Percentiles rank a stretch among this genome's conserved stretches.
Evolutionary conservation across 768 basidiomycete genomes (phyloP).

Genomic region (Leucosporidium scottii): DNA sequence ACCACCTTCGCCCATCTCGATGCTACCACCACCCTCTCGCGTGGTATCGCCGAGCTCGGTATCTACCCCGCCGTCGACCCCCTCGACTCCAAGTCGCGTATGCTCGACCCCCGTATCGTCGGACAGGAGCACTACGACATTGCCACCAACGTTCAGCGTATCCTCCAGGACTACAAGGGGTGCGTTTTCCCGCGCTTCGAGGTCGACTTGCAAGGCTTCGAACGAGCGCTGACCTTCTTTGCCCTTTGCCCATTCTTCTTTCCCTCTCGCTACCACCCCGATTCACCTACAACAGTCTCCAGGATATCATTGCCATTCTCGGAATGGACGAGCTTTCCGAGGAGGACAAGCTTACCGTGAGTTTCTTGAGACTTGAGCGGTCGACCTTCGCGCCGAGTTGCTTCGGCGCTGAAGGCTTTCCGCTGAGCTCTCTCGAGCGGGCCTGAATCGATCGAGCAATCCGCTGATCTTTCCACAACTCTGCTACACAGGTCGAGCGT

Average conservation of each 20-base stretch:
- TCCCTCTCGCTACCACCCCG: no score
- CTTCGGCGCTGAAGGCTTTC: background rate
- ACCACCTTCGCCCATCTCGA: slow-evolving; percentile 99
- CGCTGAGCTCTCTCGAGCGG: no score
- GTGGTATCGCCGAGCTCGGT: slow-evolving; percentile 88
- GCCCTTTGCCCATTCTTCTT: background rate
- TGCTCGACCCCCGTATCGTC: slow-evolving; percentile 99
- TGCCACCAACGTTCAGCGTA: slow-evolving; percentile 84
- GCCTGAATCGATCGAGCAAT: no score
- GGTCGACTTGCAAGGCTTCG: background rate
- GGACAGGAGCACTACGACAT: slow-evolving; percentile 91
- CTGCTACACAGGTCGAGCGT: slow-evolving; percentile 55
- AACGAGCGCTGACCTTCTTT: background rate
- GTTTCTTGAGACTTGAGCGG: background rate
- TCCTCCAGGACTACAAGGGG: slow-evolving; percentile 54
- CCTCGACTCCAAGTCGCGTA: slow-evolving; percentile 97
- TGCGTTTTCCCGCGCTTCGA: background rate
- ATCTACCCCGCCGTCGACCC: slow-evolving; percentile 97
- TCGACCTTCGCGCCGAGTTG: background rate
- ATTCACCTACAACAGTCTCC: slow-evolving; percentile 45
- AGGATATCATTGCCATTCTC: slow-evolving; percentile 98
- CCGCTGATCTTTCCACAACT: background rate
- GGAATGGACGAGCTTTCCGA: slow-evolving; percentile 99
- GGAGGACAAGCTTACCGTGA: slow-evolving; percentile 91
- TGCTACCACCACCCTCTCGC: slow-evolving; percentile 97